A percentile compares a stretch with the other conserved stretches of the same genome.
Evolutionary conservation across 495 filamentous ascomycete genomes (phyloP).

Genomic region (Penicillium salamii): DNA sequence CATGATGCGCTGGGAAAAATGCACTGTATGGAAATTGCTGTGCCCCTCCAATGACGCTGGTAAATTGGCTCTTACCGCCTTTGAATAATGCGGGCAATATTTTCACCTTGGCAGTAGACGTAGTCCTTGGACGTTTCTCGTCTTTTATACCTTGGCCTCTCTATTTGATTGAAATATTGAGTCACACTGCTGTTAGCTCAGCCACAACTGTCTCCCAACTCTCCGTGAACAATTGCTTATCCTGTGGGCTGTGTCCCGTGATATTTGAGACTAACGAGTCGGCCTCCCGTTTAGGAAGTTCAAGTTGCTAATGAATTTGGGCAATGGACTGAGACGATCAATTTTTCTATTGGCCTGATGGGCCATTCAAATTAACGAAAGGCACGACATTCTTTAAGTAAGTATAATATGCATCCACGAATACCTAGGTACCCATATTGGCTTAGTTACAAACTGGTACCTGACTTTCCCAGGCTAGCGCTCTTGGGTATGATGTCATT

Average conservation of each 20-base stretch:
- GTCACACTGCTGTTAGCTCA: slow-evolving; percentile 1
- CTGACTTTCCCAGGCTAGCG: too few relatives aligned
- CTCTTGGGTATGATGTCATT: too few relatives aligned
- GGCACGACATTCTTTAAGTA: too few relatives aligned
- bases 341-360: not conserved
- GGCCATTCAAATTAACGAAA: too few relatives aligned
- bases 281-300: slow-evolving; percentile 6
- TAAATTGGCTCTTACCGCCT: slow-evolving; percentile 21
- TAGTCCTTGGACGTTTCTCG: too few relatives aligned
- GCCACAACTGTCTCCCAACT: not conserved
- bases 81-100: slow-evolving; percentile 6
- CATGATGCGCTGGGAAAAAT: slow-evolving; percentile 18
- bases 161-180: not conserved
- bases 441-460: too few relatives aligned
- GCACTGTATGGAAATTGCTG: slow-evolving; percentile 1
- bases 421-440: too few relatives aligned
- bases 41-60: slow-evolving; percentile 24
- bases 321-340: not conserved
- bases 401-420: too few relatives aligned
- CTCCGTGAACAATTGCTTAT: not conserved
- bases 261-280: slow-evolving; percentile 2
- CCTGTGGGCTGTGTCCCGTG: not conserved
- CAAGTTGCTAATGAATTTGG: not conserved
- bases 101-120: not conserved
- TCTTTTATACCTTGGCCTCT: not conserved